phyloP scores from a whole-genome alignment of 352 stramenopile genomes.

The Blastocystis hominis region DNA sequence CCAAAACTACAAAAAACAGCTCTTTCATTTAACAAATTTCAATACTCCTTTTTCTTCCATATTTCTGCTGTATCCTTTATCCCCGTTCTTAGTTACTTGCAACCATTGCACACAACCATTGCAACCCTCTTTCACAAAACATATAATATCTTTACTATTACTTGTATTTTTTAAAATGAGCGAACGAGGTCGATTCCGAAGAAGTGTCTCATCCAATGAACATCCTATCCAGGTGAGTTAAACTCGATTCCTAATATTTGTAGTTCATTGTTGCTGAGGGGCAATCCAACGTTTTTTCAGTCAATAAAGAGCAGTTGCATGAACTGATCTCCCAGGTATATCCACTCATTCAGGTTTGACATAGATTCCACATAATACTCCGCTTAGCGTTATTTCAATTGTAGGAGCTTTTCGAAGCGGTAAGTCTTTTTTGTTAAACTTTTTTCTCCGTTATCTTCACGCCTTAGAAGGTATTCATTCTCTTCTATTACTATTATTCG shows the following conservation, averaged over 20 bases:
- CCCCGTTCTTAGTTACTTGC: no score
- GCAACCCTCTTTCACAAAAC: no score
- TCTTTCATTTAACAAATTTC: no score
- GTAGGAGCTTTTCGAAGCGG: constrained; percentile 95
- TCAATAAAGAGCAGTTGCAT: constrained; percentile 1
- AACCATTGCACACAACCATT: no score
- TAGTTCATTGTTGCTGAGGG: neutral
- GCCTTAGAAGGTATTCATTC: constrained; percentile 66
- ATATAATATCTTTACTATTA: no score
- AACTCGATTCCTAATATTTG: no score
- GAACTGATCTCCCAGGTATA: neutral
- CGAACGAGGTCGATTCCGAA: constrained; percentile 76
- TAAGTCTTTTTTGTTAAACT: constrained; percentile 92
- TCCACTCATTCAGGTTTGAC: neutral
- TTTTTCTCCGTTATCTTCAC: constrained; percentile 90
- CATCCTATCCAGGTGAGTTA: no score
- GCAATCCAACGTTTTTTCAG: neutral
- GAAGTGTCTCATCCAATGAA: constrained; percentile 70
- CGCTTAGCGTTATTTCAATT: constrained; percentile 90
- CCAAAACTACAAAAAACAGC: no score
- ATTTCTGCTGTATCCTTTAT: no score
- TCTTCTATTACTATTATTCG: no score
- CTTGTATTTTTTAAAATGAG: no score
- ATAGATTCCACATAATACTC: constrained; percentile 75
- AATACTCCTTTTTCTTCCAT: no score